Conservation (phyloP, 2,329 filamentous ascomycete species). For the Cladophialophora exuberans region DNA sequence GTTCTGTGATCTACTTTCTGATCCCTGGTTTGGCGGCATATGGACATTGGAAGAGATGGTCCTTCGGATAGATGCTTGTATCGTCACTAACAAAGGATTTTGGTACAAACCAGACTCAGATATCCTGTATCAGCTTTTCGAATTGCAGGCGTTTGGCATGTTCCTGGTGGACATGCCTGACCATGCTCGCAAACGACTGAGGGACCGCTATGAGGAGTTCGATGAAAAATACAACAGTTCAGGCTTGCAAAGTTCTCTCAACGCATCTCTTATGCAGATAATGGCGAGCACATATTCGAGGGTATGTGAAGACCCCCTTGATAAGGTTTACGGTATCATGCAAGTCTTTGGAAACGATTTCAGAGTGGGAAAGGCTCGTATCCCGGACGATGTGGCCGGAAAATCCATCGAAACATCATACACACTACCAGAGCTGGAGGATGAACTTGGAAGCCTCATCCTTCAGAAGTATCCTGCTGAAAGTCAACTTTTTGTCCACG, state of each 20-base stretch:
- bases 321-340: neutral
- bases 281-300: neutral
- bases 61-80: neutral
- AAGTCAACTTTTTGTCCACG: neutral
- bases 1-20: neutral
- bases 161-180: neutral
- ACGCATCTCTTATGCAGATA: neutral
- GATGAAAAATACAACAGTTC: neutral
- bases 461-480: neutral
- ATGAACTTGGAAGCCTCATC: neutral
- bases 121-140: neutral
- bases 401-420: neutral
- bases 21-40: neutral
- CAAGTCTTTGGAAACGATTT: neutral
- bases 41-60: neutral
- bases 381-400: neutral
- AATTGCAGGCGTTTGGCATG: neutral
- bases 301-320: neutral
- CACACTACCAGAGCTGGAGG: neutral
- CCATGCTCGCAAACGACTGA: neutral
- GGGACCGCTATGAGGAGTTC: neutral
- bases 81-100: neutral
- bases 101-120: neutral
- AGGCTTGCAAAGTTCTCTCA: neutral
- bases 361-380: neutral